Base-by-base conservation (phyloP, 1,139 yeast species). In the Sugiyamaella pinicola region DNA sequence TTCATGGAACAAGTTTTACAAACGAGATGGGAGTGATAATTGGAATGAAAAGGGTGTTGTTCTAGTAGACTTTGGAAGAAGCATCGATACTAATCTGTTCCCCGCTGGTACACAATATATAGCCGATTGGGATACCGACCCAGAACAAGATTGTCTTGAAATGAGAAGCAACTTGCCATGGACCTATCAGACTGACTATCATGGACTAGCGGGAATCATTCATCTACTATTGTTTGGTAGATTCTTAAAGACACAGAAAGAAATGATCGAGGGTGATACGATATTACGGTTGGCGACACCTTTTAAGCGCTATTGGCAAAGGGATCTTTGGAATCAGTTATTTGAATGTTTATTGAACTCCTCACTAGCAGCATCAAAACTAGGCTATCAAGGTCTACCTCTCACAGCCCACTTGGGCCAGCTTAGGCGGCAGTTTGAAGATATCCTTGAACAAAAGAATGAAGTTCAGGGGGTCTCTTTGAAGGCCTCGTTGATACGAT, bases 141-240 rank as follows among this genome's bases (percentile, higher is more conserved):
- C 77, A 51, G 51, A 52, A n/a, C 93, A 85, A 61, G 96, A 88
- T 62, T 88, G 96, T 65, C 81, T 82, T 2, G 88, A 85, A 62
- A 83, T 87, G 85, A 74, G 82, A 53, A 71, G 78, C 2, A 75
- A 79, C 2, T 64, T 74, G 47, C 78, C 86, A 0, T 91, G 96
- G 96, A 79, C 82, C 2, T 88, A 78, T 64, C 91, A 90, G 63
- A 84, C 87, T 2, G 98, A 91, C 69, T 89, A 89, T 66, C 87
- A 80, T 65, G 97, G 96, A 0, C 60, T 88, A 24, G 97, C 96
- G 0, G 80, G 85, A 31, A 80, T 87, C 0, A 72, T 88, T 1
- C 95, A 90, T 64, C 77, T 85, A 0, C 69, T 91, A 73, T 73
- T 91, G 39, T 87, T 82, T 70, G 69, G 69, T 0, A 74, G 75